Evolutionary conservation across 129 eudicot species (phyloP).

Genomic region (Scalesia atractyloides): DNA sequence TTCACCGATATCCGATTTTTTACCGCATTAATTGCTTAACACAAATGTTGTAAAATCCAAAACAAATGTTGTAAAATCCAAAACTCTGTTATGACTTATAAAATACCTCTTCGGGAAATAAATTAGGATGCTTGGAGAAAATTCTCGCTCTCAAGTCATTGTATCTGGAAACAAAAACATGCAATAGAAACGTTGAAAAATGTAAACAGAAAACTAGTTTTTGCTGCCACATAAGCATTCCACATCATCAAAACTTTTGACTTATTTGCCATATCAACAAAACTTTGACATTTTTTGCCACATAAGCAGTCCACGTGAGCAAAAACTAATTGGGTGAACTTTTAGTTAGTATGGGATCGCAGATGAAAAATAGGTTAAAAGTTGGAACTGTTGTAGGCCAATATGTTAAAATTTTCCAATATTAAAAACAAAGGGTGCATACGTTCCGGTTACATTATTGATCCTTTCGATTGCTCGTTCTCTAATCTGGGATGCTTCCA

Average conservation of each 20-base stretch:
- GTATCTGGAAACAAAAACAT: constrained; percentile 54
- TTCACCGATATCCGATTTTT: too few relatives aligned
- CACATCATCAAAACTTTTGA: too few relatives aligned
- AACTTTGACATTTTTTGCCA: too few relatives aligned
- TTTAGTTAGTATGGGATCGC: too few relatives aligned
- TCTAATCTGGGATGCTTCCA: constrained; percentile 94
- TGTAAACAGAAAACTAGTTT: constrained; percentile 1
- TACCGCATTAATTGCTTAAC: too few relatives aligned
- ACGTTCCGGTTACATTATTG: constrained; percentile 91
- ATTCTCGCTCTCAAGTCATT: constrained; percentile 79
- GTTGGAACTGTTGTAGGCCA: too few relatives aligned
- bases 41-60: constrained; percentile 9
- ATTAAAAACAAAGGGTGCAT: constrained; percentile 35
- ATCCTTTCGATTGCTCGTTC: constrained; percentile 89
- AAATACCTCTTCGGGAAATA: constrained; percentile 85
- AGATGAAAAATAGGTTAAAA: too few relatives aligned
- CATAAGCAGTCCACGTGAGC: too few relatives aligned
- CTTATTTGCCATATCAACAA: too few relatives aligned
- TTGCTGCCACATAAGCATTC: too few relatives aligned
- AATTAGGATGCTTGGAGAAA: constrained; percentile 82
- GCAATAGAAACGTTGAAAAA: neutral
- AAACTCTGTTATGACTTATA: neutral
- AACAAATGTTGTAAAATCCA: constrained; percentile 11
- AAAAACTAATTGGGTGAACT: too few relatives aligned
- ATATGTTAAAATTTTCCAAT: too few relatives aligned